Evolutionary conservation across 73 alveolate genomes (phyloP), one percentile per base, ranked within the genome.

Genomic region (Paramecium primaurelia): DNA sequence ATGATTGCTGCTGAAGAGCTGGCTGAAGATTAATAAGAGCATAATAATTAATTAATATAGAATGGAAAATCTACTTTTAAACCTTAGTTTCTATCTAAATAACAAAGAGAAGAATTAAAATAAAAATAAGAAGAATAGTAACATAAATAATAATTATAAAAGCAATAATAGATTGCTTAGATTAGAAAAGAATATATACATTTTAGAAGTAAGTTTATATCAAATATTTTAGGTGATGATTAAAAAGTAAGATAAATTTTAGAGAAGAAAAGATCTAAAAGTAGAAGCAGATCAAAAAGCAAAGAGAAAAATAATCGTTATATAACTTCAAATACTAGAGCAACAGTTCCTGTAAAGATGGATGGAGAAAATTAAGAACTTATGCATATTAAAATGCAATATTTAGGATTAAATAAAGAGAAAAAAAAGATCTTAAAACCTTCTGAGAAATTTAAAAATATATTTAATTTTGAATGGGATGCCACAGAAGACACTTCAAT

Each of bases 401-500:
- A 96, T 51, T 71, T 92, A 77, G 97, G 96, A 49, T 30, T 86
- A 22, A 92, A 92, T 25, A 86, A 73, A 86, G 94, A 92, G 51
- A 95, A 93, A 71, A 95, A 95, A 93, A 93, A 93, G 47, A 54
- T 91, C 18, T 45, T 95, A 34, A 96, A 96, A 93, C 97, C 96
- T 1, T 86, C 96, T 47, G 98, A 96, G 36, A 96, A 96, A 90
- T 96, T 93, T 91, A 96, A 95, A 92, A 88, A 93, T 47, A 93
- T 92, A 59, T 94, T 94, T 54, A 90, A 59, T 42, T 96, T 95
- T 80, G 96, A 93, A 40, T 96, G 98, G 98, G 96, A 95, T 64
- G 94, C 94, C 6, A 92, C 93, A 14, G 98, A 96, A n/a, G 98
- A 96, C 92, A 96, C 98, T 45, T 95, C 97, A 8, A 93, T 69